A percentile compares a stretch with the other conserved stretches of the same genome.
These are phyloP conservation scores for Sherardia arvensis DNA, from an alignment of 257 asterid species.

Conservation along the genomic window DNA sequence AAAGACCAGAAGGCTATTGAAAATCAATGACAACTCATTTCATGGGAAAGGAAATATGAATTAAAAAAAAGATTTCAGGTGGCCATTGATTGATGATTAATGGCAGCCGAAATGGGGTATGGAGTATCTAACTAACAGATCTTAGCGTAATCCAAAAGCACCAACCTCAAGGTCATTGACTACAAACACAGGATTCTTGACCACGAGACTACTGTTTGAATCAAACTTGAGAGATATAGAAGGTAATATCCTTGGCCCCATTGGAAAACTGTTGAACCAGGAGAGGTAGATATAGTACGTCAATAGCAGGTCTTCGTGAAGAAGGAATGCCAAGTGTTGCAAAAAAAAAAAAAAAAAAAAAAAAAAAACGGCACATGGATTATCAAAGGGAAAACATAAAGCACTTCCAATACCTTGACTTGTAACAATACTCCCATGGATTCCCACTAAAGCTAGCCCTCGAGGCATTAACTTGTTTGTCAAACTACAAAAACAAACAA, in stretches of 20 bases:
- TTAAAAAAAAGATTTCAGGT: not conserved
- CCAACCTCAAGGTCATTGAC: slow-evolving; percentile 67
- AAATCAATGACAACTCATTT: too few relatives aligned
- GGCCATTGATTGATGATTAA: not conserved
- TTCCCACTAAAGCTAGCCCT: slow-evolving; percentile 62
- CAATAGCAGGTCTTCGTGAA: not conserved
- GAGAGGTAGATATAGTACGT: slow-evolving; percentile 16
- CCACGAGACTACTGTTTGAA: slow-evolving; percentile 49
- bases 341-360: too few relatives aligned
- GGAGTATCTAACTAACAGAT: slow-evolving; percentile 5
- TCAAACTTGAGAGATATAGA: slow-evolving; percentile 61
- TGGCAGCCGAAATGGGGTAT: not conserved
- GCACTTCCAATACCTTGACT: slow-evolving; percentile 46
- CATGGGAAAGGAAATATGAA: not conserved
- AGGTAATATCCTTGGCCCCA: slow-evolving; percentile 51
- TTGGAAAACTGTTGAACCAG: slow-evolving; percentile 38
- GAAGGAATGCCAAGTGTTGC: not conserved
- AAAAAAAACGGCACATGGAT: not conserved
- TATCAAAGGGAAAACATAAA: slow-evolving; percentile 8
- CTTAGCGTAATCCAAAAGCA: slow-evolving; percentile 13
- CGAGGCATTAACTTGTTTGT: slow-evolving; percentile 55
- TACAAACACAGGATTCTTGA: slow-evolving; percentile 52
- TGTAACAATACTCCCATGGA: slow-evolving; percentile 83
- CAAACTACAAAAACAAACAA: slow-evolving; percentile 35
- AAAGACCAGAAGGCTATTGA: not conserved